Base-by-base conservation (phyloP, 1,139 yeast genomes). In the Magnusiomyces paraingens region DNA sequence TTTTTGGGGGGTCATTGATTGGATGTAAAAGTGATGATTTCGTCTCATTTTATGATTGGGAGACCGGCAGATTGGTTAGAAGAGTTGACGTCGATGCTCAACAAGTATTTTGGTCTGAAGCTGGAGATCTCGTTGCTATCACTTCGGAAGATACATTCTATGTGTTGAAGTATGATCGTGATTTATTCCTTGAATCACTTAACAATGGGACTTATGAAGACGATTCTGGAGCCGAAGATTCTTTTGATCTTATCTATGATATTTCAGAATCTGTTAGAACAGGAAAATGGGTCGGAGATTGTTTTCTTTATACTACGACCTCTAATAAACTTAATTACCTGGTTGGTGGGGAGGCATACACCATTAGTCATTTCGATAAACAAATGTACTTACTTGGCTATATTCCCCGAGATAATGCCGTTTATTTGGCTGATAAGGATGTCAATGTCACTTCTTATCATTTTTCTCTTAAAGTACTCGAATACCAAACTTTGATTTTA, bases 221-320 rank as follows among this genome's bases (percentile, higher is more conserved):
- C 14, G 94, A 87, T 66, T 96, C 89, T 67, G 97, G 96, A 60
- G 87, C 86, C 44, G 96, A 86, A 66, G 83, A 80, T 46, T 81
- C 94, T 11, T 89, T 94, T 69, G 95, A 88, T 58, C 94, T 91
- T 32, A 75, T 88, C 56, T 81, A 83, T 66, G 95, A 94, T 59
- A 80, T 90, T 58, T 81, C 83, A 55, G 99, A 93, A 67, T 73
- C 84, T 35, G 82, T 93, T 44, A 81, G 87, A 58, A 85, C 95
- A 20, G 97, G 97, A 64, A 84, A 84, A 69, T 93, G 97, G 87
- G 89, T 91, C 64, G 99, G 99, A 61, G 98, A 93, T 73, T 97
- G 94, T 46, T 91, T 91, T 68, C 82, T 93, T 54, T 93, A 86
- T 74, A 89, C 98, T 15, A 84, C 95, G 1, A 65, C 84, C 21